These are phyloP conservation scores for Pharnaceum exiguum DNA, from an alignment of 148 eudicot genomes.

Conservation along the genomic window DNA sequence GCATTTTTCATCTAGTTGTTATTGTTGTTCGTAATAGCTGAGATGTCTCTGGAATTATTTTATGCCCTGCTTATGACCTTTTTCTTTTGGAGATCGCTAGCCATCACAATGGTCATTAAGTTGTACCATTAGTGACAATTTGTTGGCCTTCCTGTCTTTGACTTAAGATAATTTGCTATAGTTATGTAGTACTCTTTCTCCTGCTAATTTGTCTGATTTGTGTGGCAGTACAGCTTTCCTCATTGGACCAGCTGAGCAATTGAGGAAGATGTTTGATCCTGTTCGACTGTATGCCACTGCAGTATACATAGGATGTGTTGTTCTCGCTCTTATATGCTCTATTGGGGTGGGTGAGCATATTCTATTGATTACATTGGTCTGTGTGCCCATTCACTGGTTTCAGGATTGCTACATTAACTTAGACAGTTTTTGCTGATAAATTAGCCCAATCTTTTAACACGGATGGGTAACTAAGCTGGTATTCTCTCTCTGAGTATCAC, in stretches of 20 bases:
- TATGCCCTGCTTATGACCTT: too few species aligned
- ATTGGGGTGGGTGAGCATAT: slow-evolving; percentile 51
- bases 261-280: slow-evolving; percentile 89
- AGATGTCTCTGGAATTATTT: too few species aligned
- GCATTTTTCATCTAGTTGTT: too few species aligned
- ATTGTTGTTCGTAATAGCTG: too few species aligned
- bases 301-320: slow-evolving; percentile 68
- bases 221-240: slow-evolving; percentile 92
- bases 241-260: slow-evolving; percentile 73
- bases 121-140: neutral
- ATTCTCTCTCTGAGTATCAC: too few species aligned
- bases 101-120: too few species aligned
- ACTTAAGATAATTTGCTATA: neutral
- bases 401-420: too few species aligned
- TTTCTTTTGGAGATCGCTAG: too few species aligned
- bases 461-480: too few species aligned
- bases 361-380: neutral
- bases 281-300: slow-evolving; percentile 76
- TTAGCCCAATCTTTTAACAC: too few species aligned
- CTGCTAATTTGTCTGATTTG: slow-evolving; percentile 19
- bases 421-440: too few species aligned
- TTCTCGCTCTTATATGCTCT: slow-evolving; percentile 74
- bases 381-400: neutral
- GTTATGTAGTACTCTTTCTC: neutral
- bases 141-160: neutral